Evolutionary conservation across 2,329 filamentous ascomycete genomes (phyloP).

Genomic region (Cercospora sp.): DNA sequence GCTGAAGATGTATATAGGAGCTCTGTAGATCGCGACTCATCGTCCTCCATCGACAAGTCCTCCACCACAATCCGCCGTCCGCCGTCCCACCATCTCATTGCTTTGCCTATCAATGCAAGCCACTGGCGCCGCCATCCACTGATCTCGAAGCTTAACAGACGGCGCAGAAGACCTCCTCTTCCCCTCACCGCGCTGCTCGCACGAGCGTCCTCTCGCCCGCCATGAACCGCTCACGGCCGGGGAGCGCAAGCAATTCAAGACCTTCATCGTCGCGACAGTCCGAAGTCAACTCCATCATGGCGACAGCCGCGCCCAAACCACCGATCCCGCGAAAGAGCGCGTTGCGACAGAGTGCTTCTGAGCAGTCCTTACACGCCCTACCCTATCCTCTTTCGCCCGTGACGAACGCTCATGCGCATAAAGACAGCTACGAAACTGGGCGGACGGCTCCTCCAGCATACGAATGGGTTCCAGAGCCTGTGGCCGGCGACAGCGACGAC

Average conservation of each 20-base stretch:
- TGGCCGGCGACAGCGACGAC: conserved; percentile 16
- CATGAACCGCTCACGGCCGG: conserved; percentile 8
- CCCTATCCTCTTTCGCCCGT: background rate
- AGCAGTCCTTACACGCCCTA: background rate
- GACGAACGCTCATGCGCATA: conserved; percentile 4
- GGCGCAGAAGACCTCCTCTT: background rate
- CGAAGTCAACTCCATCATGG: background rate
- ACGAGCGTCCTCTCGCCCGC: background rate
- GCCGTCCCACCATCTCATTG: background rate
- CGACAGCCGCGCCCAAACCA: conserved; percentile 10
- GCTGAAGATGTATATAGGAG: background rate
- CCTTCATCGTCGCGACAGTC: conserved; percentile 1
- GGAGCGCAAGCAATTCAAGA: background rate
- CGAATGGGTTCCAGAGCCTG: conserved; percentile 27
- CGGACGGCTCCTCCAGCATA: conserved; percentile 33
- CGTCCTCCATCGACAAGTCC: background rate
- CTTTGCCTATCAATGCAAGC: conserved; percentile 5
- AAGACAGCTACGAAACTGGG: conserved; percentile 17
- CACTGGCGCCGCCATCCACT: conserved; percentile 1
- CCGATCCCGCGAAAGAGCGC: conserved; percentile 28
- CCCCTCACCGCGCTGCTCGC: conserved; percentile 1
- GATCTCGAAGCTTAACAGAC: conserved; percentile 3
- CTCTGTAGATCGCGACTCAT: background rate
- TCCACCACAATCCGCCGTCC: background rate
- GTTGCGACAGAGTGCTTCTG: conserved; percentile 20